Base-by-base conservation (phyloP, 257 asterid genomes). In the Solanum commersonii region DNA sequence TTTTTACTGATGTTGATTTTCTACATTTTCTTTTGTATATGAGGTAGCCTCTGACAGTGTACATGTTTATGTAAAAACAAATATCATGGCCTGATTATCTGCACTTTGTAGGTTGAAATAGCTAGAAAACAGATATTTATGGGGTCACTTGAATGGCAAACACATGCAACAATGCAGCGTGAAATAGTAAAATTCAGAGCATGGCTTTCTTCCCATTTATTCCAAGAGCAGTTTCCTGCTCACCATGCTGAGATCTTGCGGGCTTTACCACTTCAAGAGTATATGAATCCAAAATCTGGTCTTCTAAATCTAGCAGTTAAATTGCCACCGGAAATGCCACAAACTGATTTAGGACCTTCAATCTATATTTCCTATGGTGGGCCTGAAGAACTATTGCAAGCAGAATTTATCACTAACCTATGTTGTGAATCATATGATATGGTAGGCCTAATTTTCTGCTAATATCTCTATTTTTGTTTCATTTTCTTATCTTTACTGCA, bases 241-340 rank as follows among this genome's bases (percentile, higher is more conserved):
- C 98, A 95, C 91, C 93, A 94, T 91, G 93, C 91, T 73, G 98
- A 94, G 92, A 89, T 95, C 89, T 87, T 94, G 90, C 92, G 89
- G 86, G 89, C 94, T 65, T 91, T 97, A 88, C 99, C 99, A 22
- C 96, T 97, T 87, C 95, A 94, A 87, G 98, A 96, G 91, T 97
- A 96, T 89, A 84, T 92, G 90, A 93, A 94, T 91, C 98, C 99
- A 49, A 87, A 90, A 59, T 94, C 94, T 83, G 99, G 99, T 91
- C 92, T 91, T 91, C 91, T 97, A 91, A 97, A 96, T 91, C 90
- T 97, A 90, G 94, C 97, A 78, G 87, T 91, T 89, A 96, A 93
- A 91, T 89, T 92, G 93, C 97, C 98, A 13, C 89, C 91, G 92
- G 96, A 95, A 89, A 87, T 90, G 34, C 88, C 90, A 74, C 92